Conservation (phyloP, 805 yeast genomes). For the Priceomyces medius region DNA sequence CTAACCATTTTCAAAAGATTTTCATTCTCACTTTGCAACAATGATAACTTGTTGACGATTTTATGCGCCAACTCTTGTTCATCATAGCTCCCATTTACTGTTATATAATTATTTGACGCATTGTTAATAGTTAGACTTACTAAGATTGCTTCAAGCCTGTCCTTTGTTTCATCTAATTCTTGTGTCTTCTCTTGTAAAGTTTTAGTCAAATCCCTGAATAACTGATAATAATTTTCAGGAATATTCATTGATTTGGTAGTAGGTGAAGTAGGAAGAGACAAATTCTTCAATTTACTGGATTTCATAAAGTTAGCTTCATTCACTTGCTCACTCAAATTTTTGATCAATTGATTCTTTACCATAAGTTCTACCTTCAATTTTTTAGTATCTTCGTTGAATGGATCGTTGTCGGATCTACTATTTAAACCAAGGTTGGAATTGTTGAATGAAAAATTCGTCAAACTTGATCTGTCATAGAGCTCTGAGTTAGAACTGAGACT, state of each 20-base stretch:
- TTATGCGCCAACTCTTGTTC: constrained; percentile 75
- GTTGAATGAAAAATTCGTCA: constrained; percentile 9
- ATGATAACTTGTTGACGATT: constrained; percentile 58
- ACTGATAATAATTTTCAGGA: constrained; percentile 44
- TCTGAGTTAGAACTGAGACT: constrained; percentile 4
- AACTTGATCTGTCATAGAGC: constrained; percentile 10
- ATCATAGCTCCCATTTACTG: constrained; percentile 63
- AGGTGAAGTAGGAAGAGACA: constrained; percentile 2
- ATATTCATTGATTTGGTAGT: constrained; percentile 24
- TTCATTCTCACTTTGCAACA: constrained; percentile 66
- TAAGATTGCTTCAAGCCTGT: constrained; percentile 59
- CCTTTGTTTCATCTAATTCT: constrained; percentile 62
- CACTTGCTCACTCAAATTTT: constrained; percentile 35
- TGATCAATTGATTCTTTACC: constrained; percentile 49
- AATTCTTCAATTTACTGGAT: constrained; percentile 10
- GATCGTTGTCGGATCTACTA: constrained; percentile 9
- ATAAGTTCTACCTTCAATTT: constrained; percentile 49
- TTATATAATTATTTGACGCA: constrained; percentile 19
- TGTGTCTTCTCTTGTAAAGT: constrained; percentile 45
- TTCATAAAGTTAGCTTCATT: constrained; percentile 17
- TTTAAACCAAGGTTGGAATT: constrained; percentile 1
- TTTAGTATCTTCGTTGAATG: constrained; percentile 24
- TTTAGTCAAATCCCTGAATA: constrained; percentile 49
- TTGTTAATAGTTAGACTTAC: constrained; percentile 26
- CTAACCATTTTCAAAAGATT: constrained; percentile 68